Conservation (phyloP, 768 basidiomycete genomes). For the Lactarius akahatsu region DNA sequence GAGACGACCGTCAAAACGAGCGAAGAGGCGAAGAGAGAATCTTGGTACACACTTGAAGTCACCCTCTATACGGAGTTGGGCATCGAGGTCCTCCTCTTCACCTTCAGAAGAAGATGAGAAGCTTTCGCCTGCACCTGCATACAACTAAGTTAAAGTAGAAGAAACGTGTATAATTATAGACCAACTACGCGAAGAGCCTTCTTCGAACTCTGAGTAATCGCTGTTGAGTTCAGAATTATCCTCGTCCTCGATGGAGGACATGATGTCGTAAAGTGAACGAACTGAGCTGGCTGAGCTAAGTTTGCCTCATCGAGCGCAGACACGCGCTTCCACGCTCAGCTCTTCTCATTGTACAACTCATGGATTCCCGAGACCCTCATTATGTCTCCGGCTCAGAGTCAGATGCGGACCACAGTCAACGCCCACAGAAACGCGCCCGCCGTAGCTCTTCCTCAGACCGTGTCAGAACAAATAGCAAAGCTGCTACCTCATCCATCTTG, state of each 20-base stretch:
- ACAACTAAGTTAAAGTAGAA: background rate
- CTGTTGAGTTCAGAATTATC: conserved; percentile 5
- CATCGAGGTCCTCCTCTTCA: conserved; percentile 14
- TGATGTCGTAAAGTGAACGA: background rate
- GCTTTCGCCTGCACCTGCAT: conserved; percentile 15
- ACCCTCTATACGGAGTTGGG: conserved; percentile 47
- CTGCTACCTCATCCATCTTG: conserved; percentile 37
- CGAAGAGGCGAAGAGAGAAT: background rate
- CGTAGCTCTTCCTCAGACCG: conserved; percentile 37
- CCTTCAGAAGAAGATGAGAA: conserved; percentile 11
- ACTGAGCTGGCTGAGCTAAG: background rate
- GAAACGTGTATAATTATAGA: background rate
- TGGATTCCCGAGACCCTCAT: conserved; percentile 32
- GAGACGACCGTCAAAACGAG: background rate
- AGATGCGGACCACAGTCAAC: conserved; percentile 29
- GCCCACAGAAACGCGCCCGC: conserved; percentile 43
- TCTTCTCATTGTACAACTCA: conserved; percentile 12
- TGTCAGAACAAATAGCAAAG: conserved; percentile 31
- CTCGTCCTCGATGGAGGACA: background rate
- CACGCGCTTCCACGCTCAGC: conserved; percentile 7
- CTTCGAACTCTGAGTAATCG: conserved; percentile 19
- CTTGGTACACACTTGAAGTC: conserved; percentile 47
- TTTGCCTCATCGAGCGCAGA: background rate
- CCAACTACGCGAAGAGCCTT: conserved; percentile 17
- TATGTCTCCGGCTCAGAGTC: conserved; percentile 34